phyloP scores from a whole-genome alignment of 176 grass and related monocot genomes.

The Oryza glumipatula region DNA sequence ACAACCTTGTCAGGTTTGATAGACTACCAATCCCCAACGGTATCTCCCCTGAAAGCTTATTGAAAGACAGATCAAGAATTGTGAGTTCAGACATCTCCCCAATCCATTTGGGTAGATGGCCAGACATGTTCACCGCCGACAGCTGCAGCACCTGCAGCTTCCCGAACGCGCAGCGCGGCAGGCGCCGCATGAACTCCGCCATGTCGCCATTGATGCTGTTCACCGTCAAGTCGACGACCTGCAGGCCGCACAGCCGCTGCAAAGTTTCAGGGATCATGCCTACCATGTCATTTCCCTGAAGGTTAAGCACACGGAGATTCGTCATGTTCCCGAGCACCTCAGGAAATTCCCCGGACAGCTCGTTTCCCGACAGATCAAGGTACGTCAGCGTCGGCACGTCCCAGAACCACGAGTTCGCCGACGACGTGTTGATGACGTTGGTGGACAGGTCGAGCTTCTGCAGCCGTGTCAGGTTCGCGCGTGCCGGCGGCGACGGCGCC shows the following conservation, averaged over 20 bases:
- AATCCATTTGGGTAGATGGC: slow-evolving; percentile 7
- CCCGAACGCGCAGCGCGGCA: background rate
- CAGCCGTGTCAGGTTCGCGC: slow-evolving; percentile 13
- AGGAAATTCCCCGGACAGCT: background rate
- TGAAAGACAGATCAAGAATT: slow-evolving; percentile 16
- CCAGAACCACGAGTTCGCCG: slow-evolving; percentile 42
- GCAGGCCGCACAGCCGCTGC: background rate
- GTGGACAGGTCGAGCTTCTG: slow-evolving; percentile 26
- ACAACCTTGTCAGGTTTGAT: background rate
- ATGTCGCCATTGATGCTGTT: slow-evolving; percentile 34
- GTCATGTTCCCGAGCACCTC: slow-evolving; percentile 5
- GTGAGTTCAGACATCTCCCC: background rate
- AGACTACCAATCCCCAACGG: background rate
- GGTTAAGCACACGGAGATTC: background rate
- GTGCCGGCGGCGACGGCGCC: background rate
- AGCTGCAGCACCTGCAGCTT: background rate
- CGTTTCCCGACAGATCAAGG: slow-evolving; percentile 24
- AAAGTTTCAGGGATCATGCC: background rate
- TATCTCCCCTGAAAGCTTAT: slow-evolving; percentile 23
- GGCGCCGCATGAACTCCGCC: slow-evolving; percentile 18
- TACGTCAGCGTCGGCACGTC: background rate
- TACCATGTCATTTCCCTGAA: background rate
- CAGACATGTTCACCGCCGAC: background rate
- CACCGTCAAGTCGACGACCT: slow-evolving; percentile 3
- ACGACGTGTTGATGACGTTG: slow-evolving; percentile 11